Evolutionary conservation across 2,329 filamentous ascomycete genomes (phyloP), one percentile per base, ranked within the genome.

Genomic region (Fusarium marasasianum): DNA sequence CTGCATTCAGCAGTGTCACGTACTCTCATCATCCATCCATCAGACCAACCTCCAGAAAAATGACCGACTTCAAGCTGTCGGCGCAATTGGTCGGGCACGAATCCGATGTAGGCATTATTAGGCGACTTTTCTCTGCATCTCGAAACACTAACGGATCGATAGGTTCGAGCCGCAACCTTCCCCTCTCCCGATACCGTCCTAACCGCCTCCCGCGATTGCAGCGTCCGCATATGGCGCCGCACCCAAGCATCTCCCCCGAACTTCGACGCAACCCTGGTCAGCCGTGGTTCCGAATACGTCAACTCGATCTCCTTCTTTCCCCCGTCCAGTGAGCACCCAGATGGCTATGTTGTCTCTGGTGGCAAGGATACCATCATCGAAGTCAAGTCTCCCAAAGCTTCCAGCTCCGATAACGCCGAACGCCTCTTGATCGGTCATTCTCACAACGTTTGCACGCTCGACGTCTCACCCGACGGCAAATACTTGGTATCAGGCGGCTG

Each of bases 311-410:
- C 95, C 66, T 97, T 93, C 77, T 85, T 94, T 1, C 91, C 91
- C 5, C 91, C 95, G 1, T 92, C 90, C 20, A 80, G 87, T 57
- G 86, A 90, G 13, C 92, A 91, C 75, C 90, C 94, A 1, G 89
- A 96, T 60, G 96, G 96, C 18, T 88, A 98, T 8, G 88, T 98
- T 44, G 87, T 97, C 13, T 96, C 95, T 1, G 95, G 94, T 73
- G 96, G 96, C 66, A 94, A 96, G 80, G 96, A 98, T 80, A 92
- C 94, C 38, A 93, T 98, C 73, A 96, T 99, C 78, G 96, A 98
- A 81, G 94, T 97, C 55, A 92, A 95, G 79, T 90, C 92, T 71
- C 92, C 94, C 10, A 88, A 87, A 17, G 89, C 91, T 58, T 82
- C 87, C 33, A 86, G 92, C 3, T 88, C 91, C 38, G 92, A 95